A percentile compares a stretch with the other conserved stretches of the same genome.
phyloP scores from a whole-genome alignment of 441 rosid genomes.

The Daphne laureola region DNA sequence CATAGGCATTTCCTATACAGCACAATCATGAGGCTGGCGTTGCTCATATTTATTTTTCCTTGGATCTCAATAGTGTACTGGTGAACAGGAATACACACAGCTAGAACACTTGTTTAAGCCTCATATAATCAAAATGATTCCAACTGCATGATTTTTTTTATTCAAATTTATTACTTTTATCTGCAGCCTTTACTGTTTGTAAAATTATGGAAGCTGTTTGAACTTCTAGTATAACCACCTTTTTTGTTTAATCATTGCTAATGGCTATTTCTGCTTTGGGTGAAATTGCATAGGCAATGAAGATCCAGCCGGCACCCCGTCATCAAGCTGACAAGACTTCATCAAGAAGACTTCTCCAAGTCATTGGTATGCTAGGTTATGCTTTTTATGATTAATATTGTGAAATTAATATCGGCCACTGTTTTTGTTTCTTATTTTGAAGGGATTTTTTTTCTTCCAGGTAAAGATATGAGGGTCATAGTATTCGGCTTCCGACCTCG shows the following conservation, averaged over 20 bases:
- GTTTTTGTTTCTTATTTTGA: neutral
- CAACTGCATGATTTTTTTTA: too few species aligned
- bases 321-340: constrained; percentile 51
- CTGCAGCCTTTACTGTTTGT: too few species aligned
- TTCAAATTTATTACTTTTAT: too few species aligned
- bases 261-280: constrained; percentile 15
- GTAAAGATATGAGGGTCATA: constrained; percentile 95
- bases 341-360: constrained; percentile 72
- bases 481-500: constrained; percentile 92
- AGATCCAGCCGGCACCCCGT: constrained; percentile 61
- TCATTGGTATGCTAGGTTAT: constrained; percentile 55
- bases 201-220: too few species aligned
- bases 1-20: too few species aligned
- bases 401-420: neutral
- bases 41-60: too few species aligned
- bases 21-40: too few species aligned
- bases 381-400: too few species aligned
- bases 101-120: too few species aligned
- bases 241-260: constrained; percentile 4
- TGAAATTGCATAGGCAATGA: constrained; percentile 39
- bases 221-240: neutral
- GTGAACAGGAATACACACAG: too few species aligned
- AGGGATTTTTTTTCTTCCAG: constrained; percentile 26
- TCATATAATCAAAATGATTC: too few species aligned
- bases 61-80: too few species aligned